These are phyloP conservation scores for Erigeron canadensis DNA, from an alignment of 129 eudicot genomes.

Conservation along the genomic window DNA sequence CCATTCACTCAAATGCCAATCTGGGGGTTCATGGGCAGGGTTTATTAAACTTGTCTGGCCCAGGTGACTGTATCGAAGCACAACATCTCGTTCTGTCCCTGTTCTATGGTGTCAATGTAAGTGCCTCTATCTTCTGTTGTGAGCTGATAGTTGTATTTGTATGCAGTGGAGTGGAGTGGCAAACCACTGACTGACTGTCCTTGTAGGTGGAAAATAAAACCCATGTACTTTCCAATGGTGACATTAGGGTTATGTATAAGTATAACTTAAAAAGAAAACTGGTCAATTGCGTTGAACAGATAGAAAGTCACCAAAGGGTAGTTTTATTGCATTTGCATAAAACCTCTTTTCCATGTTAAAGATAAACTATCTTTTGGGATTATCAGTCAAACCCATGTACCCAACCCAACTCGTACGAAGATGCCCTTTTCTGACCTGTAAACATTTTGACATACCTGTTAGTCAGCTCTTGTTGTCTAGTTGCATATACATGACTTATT, in stretches of 20 bases:
- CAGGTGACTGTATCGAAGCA: slow-evolving; percentile 92
- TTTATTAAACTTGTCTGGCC: slow-evolving; percentile 83
- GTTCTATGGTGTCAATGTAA: slow-evolving; percentile 89
- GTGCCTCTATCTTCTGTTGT: slow-evolving; percentile 23
- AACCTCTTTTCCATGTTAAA: background rate
- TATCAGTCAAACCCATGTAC: too few relatives aligned
- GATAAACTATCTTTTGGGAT: background rate
- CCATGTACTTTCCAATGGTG: background rate
- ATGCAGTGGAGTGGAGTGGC: slow-evolving; percentile 8
- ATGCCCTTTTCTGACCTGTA: slow-evolving; percentile 3
- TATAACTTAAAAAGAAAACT: slow-evolving; percentile 1
- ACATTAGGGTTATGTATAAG: slow-evolving; percentile 2
- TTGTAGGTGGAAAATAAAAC: background rate
- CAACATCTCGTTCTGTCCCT: slow-evolving; percentile 83
- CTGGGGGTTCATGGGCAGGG: slow-evolving; percentile 99
- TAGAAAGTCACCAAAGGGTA: background rate
- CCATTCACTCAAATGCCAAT: slow-evolving; percentile 88
- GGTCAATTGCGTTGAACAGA: slow-evolving; percentile 2
- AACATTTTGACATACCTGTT: slow-evolving; percentile 1
- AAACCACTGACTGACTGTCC: slow-evolving; percentile 4
- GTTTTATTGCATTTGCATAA: slow-evolving; percentile 15
- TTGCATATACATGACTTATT: slow-evolving; percentile 13
- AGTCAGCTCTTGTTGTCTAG: slow-evolving; percentile 5
- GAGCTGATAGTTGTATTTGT: slow-evolving; percentile 18
- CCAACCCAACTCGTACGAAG: too few relatives aligned